Evolutionary conservation across 257 asterid genomes (phyloP), one percentile per base, ranked within the genome.

Genomic region (Primulina tabacum): DNA sequence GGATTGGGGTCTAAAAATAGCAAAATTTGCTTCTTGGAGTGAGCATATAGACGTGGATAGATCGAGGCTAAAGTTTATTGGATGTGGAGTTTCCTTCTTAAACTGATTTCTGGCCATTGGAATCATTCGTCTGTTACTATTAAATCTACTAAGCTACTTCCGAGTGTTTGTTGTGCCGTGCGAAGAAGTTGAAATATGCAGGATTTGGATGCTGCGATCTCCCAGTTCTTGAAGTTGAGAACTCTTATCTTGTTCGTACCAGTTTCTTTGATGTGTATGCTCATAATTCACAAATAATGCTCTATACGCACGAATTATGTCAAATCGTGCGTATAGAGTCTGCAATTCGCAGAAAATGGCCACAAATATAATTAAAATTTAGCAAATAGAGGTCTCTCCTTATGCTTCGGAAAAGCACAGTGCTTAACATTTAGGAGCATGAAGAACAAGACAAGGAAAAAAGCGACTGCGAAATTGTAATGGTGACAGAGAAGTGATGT

Each of bases 111-210:
- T 24, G 26, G 26, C 26, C 26, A 24, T 24, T 24, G 26, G 26
- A 24, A 1, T 24, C 26, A 24, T 24, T 0, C 26, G 26, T 24
- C 26, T 24, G 26, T 24, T 24, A 24, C 26, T 24, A 24, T 24
- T 24, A 24, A 24, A 24, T 24, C 26, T 24, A 24, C 1, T 24
- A 24, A 24, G 26, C 1, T 24, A 24, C 26, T 24, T 57, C 30
- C 55, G 62, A 47, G 34, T 66, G n/a, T 8, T 67, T 21, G 33
- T 57, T 10, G 56, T 35, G 74, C 78, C 38, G 76, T n/a, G 17
- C 4, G 65, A 68, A 53, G 43, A 53, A 33, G 32, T 59, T 63
- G 24, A 18, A 29, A 70, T 52, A 64, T 64, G 70, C 60, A 59
- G 81, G 28, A 43, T 33, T 60, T 70, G 52, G 43, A 9, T 40